Percentiles rank a stretch among this genome's conserved stretches.
These are phyloP conservation scores for Myxozyma geophila DNA, from an alignment of 805 yeast genomes.

Conservation along the genomic window DNA sequence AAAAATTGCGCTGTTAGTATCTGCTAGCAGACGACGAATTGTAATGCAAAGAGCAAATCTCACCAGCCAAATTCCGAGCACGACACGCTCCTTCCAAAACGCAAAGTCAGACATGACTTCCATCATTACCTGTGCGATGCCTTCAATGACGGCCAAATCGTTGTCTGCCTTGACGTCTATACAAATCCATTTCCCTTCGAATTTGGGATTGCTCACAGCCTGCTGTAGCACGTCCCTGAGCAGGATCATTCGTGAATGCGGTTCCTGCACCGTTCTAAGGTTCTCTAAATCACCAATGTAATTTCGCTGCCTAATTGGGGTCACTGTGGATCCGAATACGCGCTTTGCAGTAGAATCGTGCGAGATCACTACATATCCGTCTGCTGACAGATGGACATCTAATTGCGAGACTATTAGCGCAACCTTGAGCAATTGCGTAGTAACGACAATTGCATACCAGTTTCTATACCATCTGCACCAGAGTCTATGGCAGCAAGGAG, in stretches of 20 bases:
- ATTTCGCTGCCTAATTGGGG: conserved; percentile 48
- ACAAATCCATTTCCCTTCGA: conserved; percentile 29
- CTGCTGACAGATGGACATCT: conserved; percentile 57
- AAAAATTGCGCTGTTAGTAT: neutral
- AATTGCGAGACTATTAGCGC: neutral
- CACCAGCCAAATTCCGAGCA: conserved; percentile 59
- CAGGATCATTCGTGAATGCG: conserved; percentile 35
- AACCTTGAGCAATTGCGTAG: neutral
- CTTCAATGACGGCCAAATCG: conserved; percentile 26
- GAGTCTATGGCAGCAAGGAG: conserved; percentile 55
- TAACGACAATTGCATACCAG: conserved; percentile 39
- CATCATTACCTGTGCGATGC: conserved; percentile 21
- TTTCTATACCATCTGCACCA: conserved; percentile 55
- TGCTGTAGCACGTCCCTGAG: conserved; percentile 24
- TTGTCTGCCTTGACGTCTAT: conserved; percentile 35
- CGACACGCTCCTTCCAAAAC: conserved; percentile 54
- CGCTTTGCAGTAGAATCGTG: conserved; percentile 60
- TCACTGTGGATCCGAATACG: conserved; percentile 48
- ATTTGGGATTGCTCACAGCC: conserved; percentile 13
- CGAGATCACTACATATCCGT: conserved; percentile 58
- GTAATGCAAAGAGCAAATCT: conserved; percentile 39
- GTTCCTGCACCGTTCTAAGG: conserved; percentile 45
- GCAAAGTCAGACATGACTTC: conserved; percentile 47
- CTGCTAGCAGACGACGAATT: neutral
- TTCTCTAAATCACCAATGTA: conserved; percentile 48